Evolutionary conservation across 805 yeast species (phyloP).

Genomic region (Metschnikowia dekortorum): DNA sequence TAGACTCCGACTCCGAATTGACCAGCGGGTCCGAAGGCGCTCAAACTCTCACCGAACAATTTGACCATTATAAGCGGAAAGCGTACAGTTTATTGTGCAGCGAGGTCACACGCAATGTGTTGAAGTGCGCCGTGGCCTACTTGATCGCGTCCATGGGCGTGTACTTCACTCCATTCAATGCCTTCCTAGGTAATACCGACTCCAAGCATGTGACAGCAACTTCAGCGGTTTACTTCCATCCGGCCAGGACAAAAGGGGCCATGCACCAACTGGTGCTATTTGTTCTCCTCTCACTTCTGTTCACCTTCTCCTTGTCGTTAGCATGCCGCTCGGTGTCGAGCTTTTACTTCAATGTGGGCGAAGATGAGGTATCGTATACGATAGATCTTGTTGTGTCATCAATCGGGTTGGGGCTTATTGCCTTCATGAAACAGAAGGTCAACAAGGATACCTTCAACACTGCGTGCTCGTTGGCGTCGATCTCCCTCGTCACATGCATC

Average conservation of each 20-base stretch:
- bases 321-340: slow-evolving; percentile 50
- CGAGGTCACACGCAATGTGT: slow-evolving; percentile 27
- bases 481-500: slow-evolving; percentile 64
- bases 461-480: slow-evolving; percentile 74
- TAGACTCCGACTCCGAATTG: slow-evolving; percentile 14
- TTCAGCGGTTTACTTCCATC: slow-evolving; percentile 79
- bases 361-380: slow-evolving; percentile 45
- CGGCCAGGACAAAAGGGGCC: slow-evolving; percentile 72
- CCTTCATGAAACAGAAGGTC: slow-evolving; percentile 65
- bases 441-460: slow-evolving; percentile 70
- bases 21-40: not conserved
- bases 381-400: slow-evolving; percentile 53
- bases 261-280: slow-evolving; percentile 72
- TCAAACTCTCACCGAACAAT: not conserved
- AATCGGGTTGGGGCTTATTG: slow-evolving; percentile 58
- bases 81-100: not conserved
- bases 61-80: not conserved
- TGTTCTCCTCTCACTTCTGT: slow-evolving; percentile 51
- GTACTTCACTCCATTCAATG: slow-evolving; percentile 48
- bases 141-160: slow-evolving; percentile 70
- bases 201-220: slow-evolving; percentile 81
- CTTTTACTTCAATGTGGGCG: slow-evolving; percentile 39
- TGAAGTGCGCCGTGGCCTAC: slow-evolving; percentile 74
- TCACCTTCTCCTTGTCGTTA: slow-evolving; percentile 49
- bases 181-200: slow-evolving; percentile 58